A percentile compares a stretch with the other conserved stretches of the same genome.
Evolutionary conservation across 1,284 basidiomycete species (phyloP).

Genomic region (Marasmius oreades): DNA sequence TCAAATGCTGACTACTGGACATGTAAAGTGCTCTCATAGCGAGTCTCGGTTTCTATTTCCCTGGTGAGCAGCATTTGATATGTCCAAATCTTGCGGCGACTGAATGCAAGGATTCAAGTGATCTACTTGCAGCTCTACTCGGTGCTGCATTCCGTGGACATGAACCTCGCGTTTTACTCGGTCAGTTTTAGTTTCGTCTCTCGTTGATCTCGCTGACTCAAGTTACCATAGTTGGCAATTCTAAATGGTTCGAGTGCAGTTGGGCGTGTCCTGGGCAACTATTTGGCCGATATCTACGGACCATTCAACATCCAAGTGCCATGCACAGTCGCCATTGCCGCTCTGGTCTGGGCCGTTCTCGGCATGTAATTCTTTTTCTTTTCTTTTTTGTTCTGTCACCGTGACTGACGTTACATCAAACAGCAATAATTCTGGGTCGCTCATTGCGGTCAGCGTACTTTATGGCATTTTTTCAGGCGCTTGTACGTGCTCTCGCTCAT

Average conservation of each 20-base stretch:
- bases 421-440: background rate
- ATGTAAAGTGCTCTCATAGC: too few species aligned
- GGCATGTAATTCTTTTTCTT: background rate
- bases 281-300: background rate
- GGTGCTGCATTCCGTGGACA: background rate
- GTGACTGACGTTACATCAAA: background rate
- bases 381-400: background rate
- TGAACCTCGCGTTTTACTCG: background rate
- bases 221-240: background rate
- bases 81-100: too few species aligned
- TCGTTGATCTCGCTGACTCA: background rate
- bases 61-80: too few species aligned
- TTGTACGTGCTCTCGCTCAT: background rate
- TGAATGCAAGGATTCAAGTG: too few species aligned
- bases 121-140: background rate
- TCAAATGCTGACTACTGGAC: too few species aligned
- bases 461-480: background rate
- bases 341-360: background rate
- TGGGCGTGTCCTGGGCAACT: background rate
- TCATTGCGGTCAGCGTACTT: background rate
- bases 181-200: background rate
- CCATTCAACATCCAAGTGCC: background rate
- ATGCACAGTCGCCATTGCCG: background rate
- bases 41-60: too few species aligned
- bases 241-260: background rate